Conservation (phyloP, 73 alveolate species). For the Paraurostyla sp. region DNA sequence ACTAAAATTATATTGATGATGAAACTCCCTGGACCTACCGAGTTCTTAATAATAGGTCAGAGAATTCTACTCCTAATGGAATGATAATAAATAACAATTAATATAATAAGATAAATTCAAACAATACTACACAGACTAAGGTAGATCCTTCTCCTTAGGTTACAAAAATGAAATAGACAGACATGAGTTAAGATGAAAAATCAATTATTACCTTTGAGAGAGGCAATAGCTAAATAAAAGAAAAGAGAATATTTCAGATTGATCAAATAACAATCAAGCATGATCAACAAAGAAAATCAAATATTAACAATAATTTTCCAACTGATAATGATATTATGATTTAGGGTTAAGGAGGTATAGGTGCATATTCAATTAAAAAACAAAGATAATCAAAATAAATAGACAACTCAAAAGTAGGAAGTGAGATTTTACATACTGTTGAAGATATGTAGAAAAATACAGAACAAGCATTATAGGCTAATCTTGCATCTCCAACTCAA, state of each 20-base stretch:
- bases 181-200: not conserved
- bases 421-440: too few relatives aligned
- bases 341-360: too few relatives aligned
- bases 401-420: too few relatives aligned
- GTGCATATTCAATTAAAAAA: too few relatives aligned
- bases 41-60: not conserved
- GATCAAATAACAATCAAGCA: too few relatives aligned
- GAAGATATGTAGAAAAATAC: not conserved
- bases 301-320: too few relatives aligned
- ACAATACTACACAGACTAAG: not conserved
- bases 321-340: too few relatives aligned
- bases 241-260: not conserved
- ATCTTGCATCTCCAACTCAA: too few relatives aligned
- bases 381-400: too few relatives aligned
- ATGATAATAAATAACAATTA: not conserved
- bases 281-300: too few relatives aligned
- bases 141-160: constrained; percentile 3
- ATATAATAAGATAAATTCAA: not conserved
- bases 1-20: constrained; percentile 8
- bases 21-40: constrained; percentile 38
- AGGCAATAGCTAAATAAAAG: not conserved
- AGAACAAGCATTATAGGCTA: too few relatives aligned
- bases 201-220: not conserved
- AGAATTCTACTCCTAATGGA: not conserved
- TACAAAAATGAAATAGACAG: not conserved